Conservation (phyloP, 345 rosid genomes). For the Eucalyptus curtisii region DNA sequence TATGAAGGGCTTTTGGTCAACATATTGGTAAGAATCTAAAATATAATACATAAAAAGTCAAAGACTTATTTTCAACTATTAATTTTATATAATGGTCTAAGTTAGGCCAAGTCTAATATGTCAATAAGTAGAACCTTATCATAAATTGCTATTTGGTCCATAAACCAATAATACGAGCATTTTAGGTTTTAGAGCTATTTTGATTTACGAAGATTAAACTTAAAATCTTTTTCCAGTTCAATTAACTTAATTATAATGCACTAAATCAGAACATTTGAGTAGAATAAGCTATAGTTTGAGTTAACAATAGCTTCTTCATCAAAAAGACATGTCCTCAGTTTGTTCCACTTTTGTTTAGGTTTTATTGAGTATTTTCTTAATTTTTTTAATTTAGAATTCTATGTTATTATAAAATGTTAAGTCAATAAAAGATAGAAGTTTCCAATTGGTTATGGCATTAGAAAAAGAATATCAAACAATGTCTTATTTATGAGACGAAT, state of each 20-base stretch:
- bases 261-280: background rate
- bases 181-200: too few relatives aligned
- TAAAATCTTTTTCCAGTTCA: background rate
- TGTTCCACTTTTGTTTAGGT: background rate
- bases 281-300: background rate
- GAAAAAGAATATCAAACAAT: background rate
- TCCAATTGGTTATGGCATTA: background rate
- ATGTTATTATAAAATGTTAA: background rate
- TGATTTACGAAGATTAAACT: too few relatives aligned
- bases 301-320: background rate
- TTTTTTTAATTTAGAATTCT: background rate
- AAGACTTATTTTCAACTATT: background rate
- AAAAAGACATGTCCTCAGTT: background rate
- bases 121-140: background rate
- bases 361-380: background rate
- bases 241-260: background rate
- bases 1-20: background rate
- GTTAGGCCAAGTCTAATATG: background rate
- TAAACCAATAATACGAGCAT: background rate
- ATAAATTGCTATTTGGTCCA: too few relatives aligned
- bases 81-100: background rate
- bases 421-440: background rate
- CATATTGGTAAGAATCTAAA: background rate
- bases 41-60: background rate
- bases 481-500: background rate